These are phyloP conservation scores for Saturnispora zaruensis DNA, from an alignment of 805 yeast species.

Conservation along the genomic window DNA sequence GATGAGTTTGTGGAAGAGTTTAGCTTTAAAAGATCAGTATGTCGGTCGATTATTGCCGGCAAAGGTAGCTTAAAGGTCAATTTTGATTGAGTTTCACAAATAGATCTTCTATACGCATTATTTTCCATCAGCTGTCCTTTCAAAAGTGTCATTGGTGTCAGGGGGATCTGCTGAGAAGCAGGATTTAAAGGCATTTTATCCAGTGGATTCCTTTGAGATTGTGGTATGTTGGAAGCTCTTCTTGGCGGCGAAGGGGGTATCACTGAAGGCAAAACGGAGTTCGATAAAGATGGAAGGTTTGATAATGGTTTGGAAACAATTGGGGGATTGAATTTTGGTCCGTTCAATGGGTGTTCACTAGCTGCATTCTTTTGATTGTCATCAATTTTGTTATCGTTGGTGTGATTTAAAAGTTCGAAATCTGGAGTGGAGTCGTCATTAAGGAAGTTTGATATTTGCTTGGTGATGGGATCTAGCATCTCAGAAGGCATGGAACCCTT, in stretches of 20 bases:
- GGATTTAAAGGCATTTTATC: neutral
- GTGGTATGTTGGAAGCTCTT: neutral
- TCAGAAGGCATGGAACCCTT: constrained; percentile 20
- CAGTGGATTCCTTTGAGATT: neutral
- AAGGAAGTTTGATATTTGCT: constrained; percentile 14
- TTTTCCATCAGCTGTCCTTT: constrained; percentile 7
- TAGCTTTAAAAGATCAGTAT: constrained; percentile 2
- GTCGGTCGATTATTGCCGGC: constrained; percentile 22
- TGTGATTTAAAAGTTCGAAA: neutral
- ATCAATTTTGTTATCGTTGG: neutral
- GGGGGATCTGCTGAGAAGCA: neutral
- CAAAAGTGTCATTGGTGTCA: constrained; percentile 2
- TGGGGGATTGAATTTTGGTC: neutral
- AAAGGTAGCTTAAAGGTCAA: constrained; percentile 19
- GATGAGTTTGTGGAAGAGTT: neutral
- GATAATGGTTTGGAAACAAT: neutral
- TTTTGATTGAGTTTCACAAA: constrained; percentile 8
- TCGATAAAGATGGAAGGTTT: neutral
- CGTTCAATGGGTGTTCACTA: neutral
- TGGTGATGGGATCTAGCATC: constrained; percentile 23
- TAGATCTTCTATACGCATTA: constrained; percentile 2
- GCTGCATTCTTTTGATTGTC: neutral
- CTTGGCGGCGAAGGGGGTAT: neutral
- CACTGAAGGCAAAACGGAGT: neutral
- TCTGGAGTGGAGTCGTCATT: neutral